Evolutionary conservation across 148 eudicot species (phyloP).

Genomic region (Camellia granthamiana): DNA sequence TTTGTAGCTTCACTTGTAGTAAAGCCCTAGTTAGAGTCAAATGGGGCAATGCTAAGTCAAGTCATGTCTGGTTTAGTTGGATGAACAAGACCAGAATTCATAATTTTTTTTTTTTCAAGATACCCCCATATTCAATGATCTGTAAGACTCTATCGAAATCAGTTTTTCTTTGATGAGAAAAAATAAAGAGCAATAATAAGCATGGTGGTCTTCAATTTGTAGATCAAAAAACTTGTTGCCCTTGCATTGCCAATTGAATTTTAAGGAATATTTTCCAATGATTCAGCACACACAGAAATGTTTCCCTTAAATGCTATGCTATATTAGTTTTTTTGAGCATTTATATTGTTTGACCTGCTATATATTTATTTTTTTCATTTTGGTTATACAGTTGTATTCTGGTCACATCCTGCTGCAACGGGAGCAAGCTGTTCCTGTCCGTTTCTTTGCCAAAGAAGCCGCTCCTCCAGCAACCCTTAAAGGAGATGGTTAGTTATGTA

Average conservation of each 20-base stretch:
- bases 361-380: not conserved
- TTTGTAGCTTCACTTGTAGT: not conserved
- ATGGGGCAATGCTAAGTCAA: not conserved
- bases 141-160: not conserved
- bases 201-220: not conserved
- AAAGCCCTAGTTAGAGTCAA: not conserved
- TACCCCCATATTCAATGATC: too few relatives aligned
- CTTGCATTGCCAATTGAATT: not conserved
- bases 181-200: too few relatives aligned
- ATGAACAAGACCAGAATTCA: not conserved
- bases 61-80: not conserved
- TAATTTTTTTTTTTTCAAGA: not conserved
- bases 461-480: slow-evolving; percentile 60
- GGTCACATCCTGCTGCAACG: slow-evolving; percentile 48
- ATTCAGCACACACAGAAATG: not conserved
- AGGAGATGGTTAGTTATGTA: slow-evolving; percentile 74
- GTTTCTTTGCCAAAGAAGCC: slow-evolving; percentile 67
- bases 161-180: not conserved
- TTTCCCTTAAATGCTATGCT: not conserved
- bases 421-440: slow-evolving; percentile 47
- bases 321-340: not conserved
- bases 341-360: not conserved
- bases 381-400: slow-evolving; percentile 36
- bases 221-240: not conserved
- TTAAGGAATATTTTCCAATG: not conserved